Conservation (phyloP, 192 early-diverging fungal genomes). For the Gamsiella multidivaricata region DNA sequence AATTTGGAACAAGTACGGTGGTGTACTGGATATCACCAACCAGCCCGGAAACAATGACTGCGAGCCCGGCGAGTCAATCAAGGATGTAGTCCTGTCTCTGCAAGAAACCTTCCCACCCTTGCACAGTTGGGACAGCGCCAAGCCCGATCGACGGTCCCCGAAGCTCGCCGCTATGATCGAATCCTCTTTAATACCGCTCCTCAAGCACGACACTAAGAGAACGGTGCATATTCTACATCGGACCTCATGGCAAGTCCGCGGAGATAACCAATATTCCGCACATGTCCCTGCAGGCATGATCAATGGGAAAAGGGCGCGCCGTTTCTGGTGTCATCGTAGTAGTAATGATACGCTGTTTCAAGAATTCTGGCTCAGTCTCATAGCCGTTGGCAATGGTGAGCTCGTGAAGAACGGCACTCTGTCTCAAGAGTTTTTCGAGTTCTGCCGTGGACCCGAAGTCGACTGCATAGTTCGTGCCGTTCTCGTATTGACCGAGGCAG, state of each 20-base stretch:
- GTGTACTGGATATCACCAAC: conserved; percentile 30
- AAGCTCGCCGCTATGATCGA: conserved; percentile 26
- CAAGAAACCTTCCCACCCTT: conserved; percentile 40
- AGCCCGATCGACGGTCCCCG: conserved; percentile 10
- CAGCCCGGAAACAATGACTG: conserved; percentile 8
- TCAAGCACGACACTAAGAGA: conserved; percentile 21
- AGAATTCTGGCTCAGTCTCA: conserved; percentile 19
- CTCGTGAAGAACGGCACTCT: conserved; percentile 15
- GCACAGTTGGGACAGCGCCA: conserved; percentile 6
- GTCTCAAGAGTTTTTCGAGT: conserved; percentile 1
- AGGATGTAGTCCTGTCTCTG: conserved; percentile 25
- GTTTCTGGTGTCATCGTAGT: conserved; percentile 16
- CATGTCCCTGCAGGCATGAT: conserved; percentile 11
- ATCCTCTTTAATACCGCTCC: conserved; percentile 12
- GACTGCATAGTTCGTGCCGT: conserved; percentile 17
- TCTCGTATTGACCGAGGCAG: background rate
- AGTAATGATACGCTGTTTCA: conserved; percentile 1
- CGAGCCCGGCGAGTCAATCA: conserved; percentile 30
- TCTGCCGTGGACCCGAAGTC: conserved; percentile 27
- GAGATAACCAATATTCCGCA: background rate
- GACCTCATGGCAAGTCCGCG: conserved; percentile 6
- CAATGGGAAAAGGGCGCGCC: background rate
- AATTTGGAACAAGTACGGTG: conserved; percentile 21
- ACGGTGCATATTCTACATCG: conserved; percentile 28
- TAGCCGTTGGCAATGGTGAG: conserved; percentile 16